Evolutionary conservation across 2,329 filamentous ascomycete genomes (phyloP), one percentile per base, ranked within the genome.

Genomic region (Leptographium radiaticola): DNA sequence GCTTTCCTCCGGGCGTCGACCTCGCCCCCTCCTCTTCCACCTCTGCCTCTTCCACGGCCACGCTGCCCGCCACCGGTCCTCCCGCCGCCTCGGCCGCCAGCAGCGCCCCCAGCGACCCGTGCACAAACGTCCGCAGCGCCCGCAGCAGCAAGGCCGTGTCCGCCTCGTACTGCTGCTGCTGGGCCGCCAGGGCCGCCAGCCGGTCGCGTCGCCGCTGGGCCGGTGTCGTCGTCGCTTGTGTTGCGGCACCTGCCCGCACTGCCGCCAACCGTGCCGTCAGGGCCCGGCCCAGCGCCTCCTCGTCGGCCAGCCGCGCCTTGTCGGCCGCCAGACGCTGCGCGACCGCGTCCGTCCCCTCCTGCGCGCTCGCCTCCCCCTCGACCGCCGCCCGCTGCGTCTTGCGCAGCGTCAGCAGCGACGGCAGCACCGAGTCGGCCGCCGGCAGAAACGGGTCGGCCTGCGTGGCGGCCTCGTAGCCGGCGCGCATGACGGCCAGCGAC

Each of bases 21-120:
- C 40, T 4, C 9, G 9, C 20, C 18, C 40, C 2, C 4, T 11
- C 13, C 40, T 20, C 18, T 31, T 77, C 77, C 46, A 84, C 76
- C 46, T 84, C 76, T 10, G 76, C 61, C 71, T 82, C 68, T 25
- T 86, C 62, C 65, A 86, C 80, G 63, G 85, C 74, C 60, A 84
- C 73, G 59, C 88, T 84, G 4, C 89, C 87, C 1, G 90, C 87
- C 12, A 89, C 84, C 0, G 89, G 88, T 0, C 89, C 88, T 9
- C 89, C 89, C 1, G 90, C 74, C 62, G 89, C 86, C 68, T 94
- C 89, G 1, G 87, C 86, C 8, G 87, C 88, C 45, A 95, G 73
- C 80, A 91, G 86, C 4, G 78, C 69, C 1, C 86, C 85, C 1
- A 95, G 74, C 43, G 80, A 76, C 45, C 80, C 71, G 57, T 87